These are phyloP conservation scores for Wickerhamomyces sp. DNA, from an alignment of 1,139 yeast species.

Conservation along the genomic window DNA sequence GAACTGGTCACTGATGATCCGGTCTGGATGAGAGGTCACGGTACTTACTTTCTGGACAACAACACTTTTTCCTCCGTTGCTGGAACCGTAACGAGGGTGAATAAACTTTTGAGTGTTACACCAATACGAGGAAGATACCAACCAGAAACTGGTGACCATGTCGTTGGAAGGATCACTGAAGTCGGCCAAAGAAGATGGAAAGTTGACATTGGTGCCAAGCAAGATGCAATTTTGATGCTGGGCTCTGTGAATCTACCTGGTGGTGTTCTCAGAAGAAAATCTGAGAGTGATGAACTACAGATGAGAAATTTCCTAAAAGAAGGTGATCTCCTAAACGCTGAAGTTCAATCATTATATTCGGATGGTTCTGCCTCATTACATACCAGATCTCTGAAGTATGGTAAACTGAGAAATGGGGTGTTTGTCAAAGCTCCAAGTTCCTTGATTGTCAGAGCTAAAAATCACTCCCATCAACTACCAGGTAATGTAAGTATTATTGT, in stretches of 20 bases:
- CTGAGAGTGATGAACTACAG: constrained; percentile 92
- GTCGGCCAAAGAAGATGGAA: constrained; percentile 95
- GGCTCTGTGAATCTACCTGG: constrained; percentile 98
- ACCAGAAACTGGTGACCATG: constrained; percentile 96
- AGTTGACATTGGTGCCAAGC: constrained; percentile 92
- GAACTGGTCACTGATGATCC: constrained; percentile 94
- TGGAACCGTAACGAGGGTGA: constrained; percentile 82
- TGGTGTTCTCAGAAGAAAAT: constrained; percentile 88
- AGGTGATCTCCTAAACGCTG: constrained; percentile 95
- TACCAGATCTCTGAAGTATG: constrained; percentile 91
- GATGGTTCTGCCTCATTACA: constrained; percentile 95
- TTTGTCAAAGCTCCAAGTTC: constrained; percentile 79
- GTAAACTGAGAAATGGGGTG: constrained; percentile 88
- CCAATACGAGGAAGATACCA: constrained; percentile 84
- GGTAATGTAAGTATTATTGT: constrained; percentile 86
- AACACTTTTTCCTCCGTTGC: constrained; percentile 88
- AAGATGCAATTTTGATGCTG: constrained; percentile 85
- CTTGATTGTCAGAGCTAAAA: constrained; percentile 75
- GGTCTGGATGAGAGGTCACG: constrained; percentile 98
- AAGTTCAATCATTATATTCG: constrained; percentile 82
- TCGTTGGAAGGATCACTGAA: constrained; percentile 90
- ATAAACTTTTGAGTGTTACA: constrained; percentile 76
- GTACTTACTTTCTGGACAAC: constrained; percentile 71
- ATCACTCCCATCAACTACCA: constrained; percentile 81
- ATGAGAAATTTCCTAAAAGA: constrained; percentile 93